Base-by-base conservation (phyloP, 1,284 basidiomycete species). In the Cutaneotrichosporon cavernicola region DNA sequence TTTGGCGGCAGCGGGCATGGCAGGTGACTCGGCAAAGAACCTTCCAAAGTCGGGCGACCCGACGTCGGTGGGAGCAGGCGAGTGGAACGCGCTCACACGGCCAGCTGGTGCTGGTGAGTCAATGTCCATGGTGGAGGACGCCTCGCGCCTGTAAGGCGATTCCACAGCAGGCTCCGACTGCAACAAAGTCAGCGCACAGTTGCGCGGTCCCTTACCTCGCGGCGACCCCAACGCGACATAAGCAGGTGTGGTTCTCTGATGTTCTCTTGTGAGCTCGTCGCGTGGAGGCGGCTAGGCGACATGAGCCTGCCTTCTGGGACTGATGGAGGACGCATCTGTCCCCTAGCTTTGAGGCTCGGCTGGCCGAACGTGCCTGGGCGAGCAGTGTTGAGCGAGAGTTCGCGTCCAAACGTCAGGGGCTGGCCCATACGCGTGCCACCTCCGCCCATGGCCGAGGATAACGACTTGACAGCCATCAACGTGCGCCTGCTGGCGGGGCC, bases 11-110 rank as follows among this genome's bases (percentile, higher is more conserved):
- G 69, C 68, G 21, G 66, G 63, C 46, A 66, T 66, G 10, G 70
- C 72, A 9, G 78, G 78, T 5, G 76, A 78, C 36, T 78, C 75
- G 71, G 74, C 76, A 63, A 80, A 81, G 70, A 75, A 77, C 10
- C 73, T 74, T 6, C 77, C 78, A 31, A 81, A 69, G 18, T 72
- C 75, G 0, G 78, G 76, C 7, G 76, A 78, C 11, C 72, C 73
- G 13, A 67, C 63, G 34, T 64, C 1, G 69, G 71, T 36, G 73
- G 16, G 18, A 7, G 76, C 60, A 11, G 70, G 64, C 32, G 68
- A 61, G 55, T 52, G 13, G 21, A 53, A 56, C 31, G 56, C 55
- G 22, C 31, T 40, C 13, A 53, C 31, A 69, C 67, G 50, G 64
- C 61, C 50, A 52, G 31, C 52, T 21, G 61, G 50, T 7, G 49